Evolutionary conservation across 768 basidiomycete genomes (phyloP), one percentile per base, ranked within the genome.

Genomic region (Fistulinella prunicolor): DNA sequence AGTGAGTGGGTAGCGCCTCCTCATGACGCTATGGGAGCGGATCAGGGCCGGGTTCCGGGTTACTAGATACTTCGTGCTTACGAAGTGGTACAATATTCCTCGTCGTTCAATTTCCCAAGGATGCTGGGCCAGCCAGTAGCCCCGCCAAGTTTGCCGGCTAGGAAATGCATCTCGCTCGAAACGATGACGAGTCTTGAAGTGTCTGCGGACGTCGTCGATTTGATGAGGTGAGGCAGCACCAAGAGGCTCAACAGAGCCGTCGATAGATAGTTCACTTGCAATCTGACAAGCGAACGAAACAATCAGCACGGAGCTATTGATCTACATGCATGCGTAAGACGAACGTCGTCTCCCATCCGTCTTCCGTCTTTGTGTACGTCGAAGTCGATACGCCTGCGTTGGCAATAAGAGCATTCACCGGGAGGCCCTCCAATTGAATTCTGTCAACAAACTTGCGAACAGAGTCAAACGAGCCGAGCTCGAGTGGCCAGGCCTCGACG

Each of bases 341-440:
- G 24, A 28, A 72, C 71, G 55, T 63, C 26, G 56, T 59, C 57
- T 73, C 71, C 61, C 65, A 72, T 28, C 69, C 71, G 38, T 72
- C 71, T 26, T 44, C 38, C 3, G 70, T 71, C 50, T 53, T 57
- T 6, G 17, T 10, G 23, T 63, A 68, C 3, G 42, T 56, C 12
- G 8, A 12, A 1, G 49, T 42, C 4, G 38, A 35, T 12, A 68
- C 3, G 12, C 51, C 65, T 13, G 70, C 71, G 42, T 67, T 69
- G 24, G 59, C 63, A 21, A 72, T 55, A 13, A 73, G 45, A 9
- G 62, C 57, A 14, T 68, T 60, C 21, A 69, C 43, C 12, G 60
- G 48, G n/a, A 51, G 42, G 8, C 47, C 54, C 30, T 70, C 67
- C 17, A 28, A 42, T 24, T 70, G 63, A 23, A 63, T 49, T 23